These are phyloP conservation scores for Backusella mclennaniae DNA, from an alignment of 192 early-diverging fungal genomes.

Conservation along the genomic window DNA sequence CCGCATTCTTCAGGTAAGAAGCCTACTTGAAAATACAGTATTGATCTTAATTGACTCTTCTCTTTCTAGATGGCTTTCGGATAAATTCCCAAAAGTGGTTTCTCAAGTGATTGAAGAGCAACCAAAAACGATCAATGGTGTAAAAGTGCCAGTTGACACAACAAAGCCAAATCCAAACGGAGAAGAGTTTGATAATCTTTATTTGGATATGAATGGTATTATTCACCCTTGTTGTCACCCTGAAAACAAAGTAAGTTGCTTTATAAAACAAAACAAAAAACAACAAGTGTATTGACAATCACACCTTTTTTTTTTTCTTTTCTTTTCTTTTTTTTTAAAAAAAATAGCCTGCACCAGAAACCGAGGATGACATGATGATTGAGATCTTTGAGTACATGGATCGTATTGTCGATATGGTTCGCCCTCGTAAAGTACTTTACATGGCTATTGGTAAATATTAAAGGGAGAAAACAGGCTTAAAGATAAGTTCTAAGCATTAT, in stretches of 20 bases:
- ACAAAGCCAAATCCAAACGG: conserved; percentile 90
- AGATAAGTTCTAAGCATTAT: not conserved
- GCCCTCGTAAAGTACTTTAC: conserved; percentile 93
- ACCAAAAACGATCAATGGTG: conserved; percentile 66
- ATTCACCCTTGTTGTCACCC: conserved; percentile 87
- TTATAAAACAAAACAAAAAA: not conserved
- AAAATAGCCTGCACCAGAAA: conserved; percentile 62
- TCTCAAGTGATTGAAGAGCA: conserved; percentile 73
- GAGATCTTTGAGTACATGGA: conserved; percentile 97
- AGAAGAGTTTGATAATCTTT: conserved; percentile 92
- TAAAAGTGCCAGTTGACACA: conserved; percentile 80
- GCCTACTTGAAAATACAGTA: not conserved
- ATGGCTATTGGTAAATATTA: conserved; percentile 88
- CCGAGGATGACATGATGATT: conserved; percentile 93
- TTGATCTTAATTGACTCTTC: not conserved
- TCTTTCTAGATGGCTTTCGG: conserved; percentile 61
- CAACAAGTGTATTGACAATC: not conserved
- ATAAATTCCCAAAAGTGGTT: conserved; percentile 75
- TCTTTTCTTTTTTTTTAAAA: not conserved
- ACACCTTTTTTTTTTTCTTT: not conserved
- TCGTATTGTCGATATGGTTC: conserved; percentile 87
- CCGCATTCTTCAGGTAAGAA: conserved; percentile 68
- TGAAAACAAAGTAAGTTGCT: conserved; percentile 54
- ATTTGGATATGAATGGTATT: conserved; percentile 99
- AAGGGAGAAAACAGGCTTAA: not conserved